Percentiles rank a stretch among this genome's conserved stretches.
phyloP scores from a whole-genome alignment of 73 alveolate species.

The Uronychia binucleata region DNA sequence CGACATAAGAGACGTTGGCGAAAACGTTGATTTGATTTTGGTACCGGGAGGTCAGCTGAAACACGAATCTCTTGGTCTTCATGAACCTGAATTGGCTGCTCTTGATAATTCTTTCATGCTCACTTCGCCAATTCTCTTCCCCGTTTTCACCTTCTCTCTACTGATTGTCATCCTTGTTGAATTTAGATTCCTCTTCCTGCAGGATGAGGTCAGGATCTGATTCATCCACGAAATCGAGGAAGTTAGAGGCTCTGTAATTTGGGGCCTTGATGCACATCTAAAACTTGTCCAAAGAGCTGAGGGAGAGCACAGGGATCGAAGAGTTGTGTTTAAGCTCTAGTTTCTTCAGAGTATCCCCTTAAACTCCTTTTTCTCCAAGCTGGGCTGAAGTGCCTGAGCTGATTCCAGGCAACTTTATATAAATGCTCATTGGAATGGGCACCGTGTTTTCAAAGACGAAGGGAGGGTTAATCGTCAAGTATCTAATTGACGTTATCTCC shows the following conservation, averaged over 20 bases:
- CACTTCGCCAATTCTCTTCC: background rate
- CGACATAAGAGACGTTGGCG: constrained; percentile 32
- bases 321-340: constrained; percentile 36
- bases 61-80: constrained; percentile 26
- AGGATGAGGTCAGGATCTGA: background rate
- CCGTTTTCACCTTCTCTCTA: background rate
- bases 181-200: background rate
- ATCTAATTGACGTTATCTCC: constrained; percentile 27
- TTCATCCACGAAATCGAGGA: background rate
- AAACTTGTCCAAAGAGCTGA: background rate
- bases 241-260: background rate
- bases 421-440: constrained; percentile 23
- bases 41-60: constrained; percentile 15
- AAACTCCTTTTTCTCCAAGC: background rate
- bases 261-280: background rate
- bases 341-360: constrained; percentile 10
- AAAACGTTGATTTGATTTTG: constrained; percentile 19
- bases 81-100: constrained; percentile 25
- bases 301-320: background rate
- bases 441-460: constrained; percentile 18
- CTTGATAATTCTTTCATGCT: background rate
- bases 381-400: background rate
- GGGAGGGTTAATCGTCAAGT: constrained; percentile 36
- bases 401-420: background rate
- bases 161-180: background rate